Base-by-base conservation (phyloP, 768 basidiomycete species). In the Suillus decipiens region DNA sequence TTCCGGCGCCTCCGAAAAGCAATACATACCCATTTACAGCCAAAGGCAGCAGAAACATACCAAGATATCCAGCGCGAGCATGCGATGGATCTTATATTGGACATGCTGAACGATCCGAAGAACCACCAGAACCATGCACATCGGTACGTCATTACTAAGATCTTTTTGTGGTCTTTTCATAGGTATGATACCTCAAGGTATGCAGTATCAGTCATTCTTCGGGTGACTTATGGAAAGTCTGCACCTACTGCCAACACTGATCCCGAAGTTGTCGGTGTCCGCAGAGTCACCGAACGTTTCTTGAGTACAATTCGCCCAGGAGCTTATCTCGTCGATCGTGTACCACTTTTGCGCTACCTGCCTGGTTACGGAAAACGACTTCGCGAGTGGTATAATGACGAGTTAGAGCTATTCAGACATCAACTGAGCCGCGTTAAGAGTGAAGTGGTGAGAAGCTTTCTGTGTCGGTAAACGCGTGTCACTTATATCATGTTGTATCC, bases 291-390 rank as follows among this genome's bases (percentile, higher is more conserved):
- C 2, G 10, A 45, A 2, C 43, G n/a, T 11, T 45, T 28, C 28
- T 45, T n/a, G 7, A 45, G 4, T 11, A 11, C n/a, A 5, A 10
- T 45, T 8, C n/a, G 19, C 19, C 43, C 43, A n/a, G 43, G 43
- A 45, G 43, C n/a, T 45, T n/a, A 45, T 45, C 43, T 45, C 43
- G 10, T 45, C 10, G 43, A 45, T n/a, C n/a, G n/a, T 45, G n/a
- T 45, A 5, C 43, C 43, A 1, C 43, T 45, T 45, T n/a, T 78
- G 41, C 66, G 65, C 39, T 82, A 81, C 68, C 68, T 90, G 15
- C 87, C 89, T 5, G 84, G 83, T 9, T 86, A 87, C 66, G 76
- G 84, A 8, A 76, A 79, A 10, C 80, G 83, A 62, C 77, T 89
- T 14, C 77, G 79, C 57, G 76, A 79, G 1, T 84, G 81, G 8